Conservation (phyloP, 768 basidiomycete species). For the Tricholoma sp. region DNA sequence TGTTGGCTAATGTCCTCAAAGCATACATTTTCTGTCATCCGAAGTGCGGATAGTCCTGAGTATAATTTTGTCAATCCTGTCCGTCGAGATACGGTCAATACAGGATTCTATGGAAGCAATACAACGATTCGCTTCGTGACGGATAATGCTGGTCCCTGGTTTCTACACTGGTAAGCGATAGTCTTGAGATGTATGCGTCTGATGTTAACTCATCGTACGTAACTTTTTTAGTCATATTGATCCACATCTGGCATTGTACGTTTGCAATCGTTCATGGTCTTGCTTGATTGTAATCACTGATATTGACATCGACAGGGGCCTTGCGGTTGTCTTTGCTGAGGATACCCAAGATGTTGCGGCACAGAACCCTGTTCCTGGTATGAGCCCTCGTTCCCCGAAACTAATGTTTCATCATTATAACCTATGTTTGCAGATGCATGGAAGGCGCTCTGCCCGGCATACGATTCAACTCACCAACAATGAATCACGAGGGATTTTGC, state of each 20-base stretch:
- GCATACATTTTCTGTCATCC: slow-evolving; percentile 36
- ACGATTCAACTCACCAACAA: too few relatives aligned
- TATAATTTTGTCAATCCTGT: slow-evolving; percentile 20
- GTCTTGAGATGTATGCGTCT: neutral
- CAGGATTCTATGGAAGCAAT: slow-evolving; percentile 25
- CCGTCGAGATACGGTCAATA: slow-evolving; percentile 32
- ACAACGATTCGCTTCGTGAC: slow-evolving; percentile 54
- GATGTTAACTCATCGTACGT: neutral
- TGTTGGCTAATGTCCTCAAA: neutral
- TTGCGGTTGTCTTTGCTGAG: neutral
- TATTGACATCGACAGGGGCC: neutral
- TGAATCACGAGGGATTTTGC: too few relatives aligned
- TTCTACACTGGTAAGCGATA: slow-evolving; percentile 3
- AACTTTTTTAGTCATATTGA: slow-evolving; percentile 4
- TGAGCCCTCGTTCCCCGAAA: neutral
- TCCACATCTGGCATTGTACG: slow-evolving; percentile 7
- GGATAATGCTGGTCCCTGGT: slow-evolving; percentile 61
- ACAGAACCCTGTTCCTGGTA: slow-evolving; percentile 1
- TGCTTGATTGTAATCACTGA: neutral
- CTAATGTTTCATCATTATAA: neutral
- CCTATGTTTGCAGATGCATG: neutral
- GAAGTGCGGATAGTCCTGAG: slow-evolving; percentile 19
- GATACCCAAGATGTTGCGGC: neutral
- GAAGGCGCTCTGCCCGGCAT: neutral
- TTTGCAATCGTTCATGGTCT: neutral